These are phyloP conservation scores for Osmozyma mogii DNA, from an alignment of 805 yeast species.

Conservation along the genomic window DNA sequence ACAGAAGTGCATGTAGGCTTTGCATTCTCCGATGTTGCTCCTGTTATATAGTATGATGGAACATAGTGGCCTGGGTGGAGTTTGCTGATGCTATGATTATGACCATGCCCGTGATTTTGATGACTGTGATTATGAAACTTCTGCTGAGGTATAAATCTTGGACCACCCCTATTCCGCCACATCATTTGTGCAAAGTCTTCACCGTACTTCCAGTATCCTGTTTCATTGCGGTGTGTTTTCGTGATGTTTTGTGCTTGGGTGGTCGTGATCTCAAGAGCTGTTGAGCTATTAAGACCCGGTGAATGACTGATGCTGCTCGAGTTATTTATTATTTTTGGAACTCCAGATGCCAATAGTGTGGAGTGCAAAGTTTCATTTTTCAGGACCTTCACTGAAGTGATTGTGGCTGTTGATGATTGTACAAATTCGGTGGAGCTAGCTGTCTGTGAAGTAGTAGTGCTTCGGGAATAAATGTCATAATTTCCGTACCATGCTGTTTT, in stretches of 20 bases:
- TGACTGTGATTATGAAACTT: not conserved
- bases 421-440: not conserved
- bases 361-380: too few species aligned
- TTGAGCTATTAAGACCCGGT: too few species aligned
- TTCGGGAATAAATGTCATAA: not conserved
- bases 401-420: not conserved
- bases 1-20: not conserved
- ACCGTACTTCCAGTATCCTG: too few species aligned
- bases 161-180: too few species aligned
- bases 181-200: too few species aligned
- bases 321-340: too few species aligned
- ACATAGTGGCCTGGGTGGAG: conserved; percentile 1
- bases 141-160: too few species aligned
- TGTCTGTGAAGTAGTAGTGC: not conserved
- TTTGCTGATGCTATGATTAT: conserved; percentile 2
- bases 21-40: not conserved
- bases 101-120: not conserved
- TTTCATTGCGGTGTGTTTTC: too few species aligned
- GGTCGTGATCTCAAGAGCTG: too few species aligned
- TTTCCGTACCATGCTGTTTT: conserved; percentile 1
- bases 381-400: not conserved
- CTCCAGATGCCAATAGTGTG: too few species aligned
- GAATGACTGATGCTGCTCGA: too few species aligned
- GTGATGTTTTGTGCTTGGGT: too few species aligned
- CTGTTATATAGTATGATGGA: not conserved